Conservation (phyloP, 371 early-diverging fungal species). For the Batkoa obscura region DNA sequence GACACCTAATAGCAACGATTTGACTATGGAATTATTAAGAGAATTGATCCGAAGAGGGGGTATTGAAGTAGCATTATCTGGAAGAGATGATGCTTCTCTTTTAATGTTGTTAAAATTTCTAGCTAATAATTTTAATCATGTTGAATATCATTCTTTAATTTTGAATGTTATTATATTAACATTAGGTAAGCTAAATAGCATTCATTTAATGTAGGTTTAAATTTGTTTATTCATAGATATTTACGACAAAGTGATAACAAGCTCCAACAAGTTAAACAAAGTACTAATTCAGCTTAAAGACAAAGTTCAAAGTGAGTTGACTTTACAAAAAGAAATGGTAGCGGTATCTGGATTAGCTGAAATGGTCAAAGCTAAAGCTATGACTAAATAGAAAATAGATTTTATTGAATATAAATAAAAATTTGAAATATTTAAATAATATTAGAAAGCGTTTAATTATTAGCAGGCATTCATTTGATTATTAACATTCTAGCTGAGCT, state of each 20-base stretch:
- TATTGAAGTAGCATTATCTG: constrained; percentile 52
- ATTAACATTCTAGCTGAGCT: too few relatives aligned
- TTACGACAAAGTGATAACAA: not conserved
- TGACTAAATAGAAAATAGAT: too few relatives aligned
- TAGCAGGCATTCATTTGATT: too few relatives aligned
- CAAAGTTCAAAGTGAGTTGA: not conserved
- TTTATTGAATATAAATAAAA: too few relatives aligned
- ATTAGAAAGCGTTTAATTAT: too few relatives aligned
- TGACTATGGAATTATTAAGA: constrained; percentile 31
- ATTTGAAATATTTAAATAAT: too few relatives aligned
- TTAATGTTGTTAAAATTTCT: constrained; percentile 66
- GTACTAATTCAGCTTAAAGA: not conserved
- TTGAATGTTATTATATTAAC: constrained; percentile 52
- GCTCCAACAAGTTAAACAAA: not conserved
- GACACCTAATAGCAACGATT: not conserved
- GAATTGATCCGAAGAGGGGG: constrained; percentile 78
- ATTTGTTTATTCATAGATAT: not conserved
- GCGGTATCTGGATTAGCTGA: not conserved
- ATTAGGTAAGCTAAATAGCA: constrained; percentile 28
- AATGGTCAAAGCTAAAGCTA: not conserved
- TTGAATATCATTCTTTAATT: constrained; percentile 50
- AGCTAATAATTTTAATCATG: constrained; percentile 49
- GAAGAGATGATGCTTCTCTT: constrained; percentile 69
- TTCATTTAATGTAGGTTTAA: not conserved
- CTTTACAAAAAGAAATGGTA: not conserved